Evolutionary conservation across 2,329 filamentous ascomycete genomes (phyloP), one percentile per base, ranked within the genome.

Genomic region (Scortechinia acanthostroma): DNA sequence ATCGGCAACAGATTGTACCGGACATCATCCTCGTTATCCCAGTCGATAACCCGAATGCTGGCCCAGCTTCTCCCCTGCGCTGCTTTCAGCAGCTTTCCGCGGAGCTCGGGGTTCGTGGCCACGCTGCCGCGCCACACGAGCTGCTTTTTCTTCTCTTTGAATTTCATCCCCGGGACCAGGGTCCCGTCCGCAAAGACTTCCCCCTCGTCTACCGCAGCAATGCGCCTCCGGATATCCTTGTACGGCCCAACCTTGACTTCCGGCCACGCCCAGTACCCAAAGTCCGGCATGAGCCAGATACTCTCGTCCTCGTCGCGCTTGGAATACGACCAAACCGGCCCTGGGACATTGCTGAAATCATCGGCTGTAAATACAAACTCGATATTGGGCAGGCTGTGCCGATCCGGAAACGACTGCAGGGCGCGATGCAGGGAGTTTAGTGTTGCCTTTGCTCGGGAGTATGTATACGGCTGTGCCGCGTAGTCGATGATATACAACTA

Each of bases 181-280:
- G 40, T 22, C 42, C 25, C 25, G 25, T 42, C 43, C 43, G 23
- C 48, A 10, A 51, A 43, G 3, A 51, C 43, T 6, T 49, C 47
- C 2, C 59, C 58, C n/a, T 62, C 52, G 44, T 68, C 65, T 3
- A 66, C 55, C 2, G 56, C 53, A 1, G 55, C 55, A 23, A 67
- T 66, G 14, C 59, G 61, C 4, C 53, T 53, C 3, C 64, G 59
- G 22, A 69, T 59, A 46, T 69, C 64, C n/a, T 59, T 57, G 52
- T 70, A 69, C 3, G 65, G 55, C 2, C 68, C 64, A 19, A 67
- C 63, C 47, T 63, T 61, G 16, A 68, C 65, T 47, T 73, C 69
- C 2, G 70, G 70, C 70, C 69, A 74, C 5, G 66, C 61, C 68
- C 70, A 76, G 57, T 71, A 74, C 23, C 69, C 71, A 50, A 75